Conservation (phyloP, 2,329 filamentous ascomycete genomes). For the Metarhizium sp. region DNA sequence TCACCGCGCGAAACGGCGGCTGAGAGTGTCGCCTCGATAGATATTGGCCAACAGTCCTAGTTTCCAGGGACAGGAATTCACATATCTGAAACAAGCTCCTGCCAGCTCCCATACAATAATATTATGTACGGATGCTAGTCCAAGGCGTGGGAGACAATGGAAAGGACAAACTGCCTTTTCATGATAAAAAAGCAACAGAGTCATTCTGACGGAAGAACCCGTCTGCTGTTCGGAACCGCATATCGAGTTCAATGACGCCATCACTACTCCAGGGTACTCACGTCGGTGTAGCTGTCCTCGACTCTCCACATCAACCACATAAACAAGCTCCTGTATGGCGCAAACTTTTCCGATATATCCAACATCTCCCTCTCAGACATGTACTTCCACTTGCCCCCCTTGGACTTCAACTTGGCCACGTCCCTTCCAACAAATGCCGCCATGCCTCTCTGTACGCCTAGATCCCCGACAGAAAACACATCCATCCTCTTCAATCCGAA, state of each 20-base stretch:
- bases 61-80: too few species aligned
- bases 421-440: slow-evolving; percentile 78
- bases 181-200: neutral
- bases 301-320: slow-evolving; percentile 99
- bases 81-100: too few species aligned
- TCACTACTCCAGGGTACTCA: slow-evolving; percentile 45
- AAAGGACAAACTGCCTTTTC: neutral
- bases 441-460: slow-evolving; percentile 93
- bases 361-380: slow-evolving; percentile 92
- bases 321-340: slow-evolving; percentile 81
- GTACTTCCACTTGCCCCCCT: slow-evolving; percentile 92
- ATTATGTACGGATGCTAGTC: too few species aligned
- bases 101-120: too few species aligned
- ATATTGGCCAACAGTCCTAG: too few species aligned
- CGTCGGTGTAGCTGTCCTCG: slow-evolving; percentile 57
- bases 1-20: neutral
- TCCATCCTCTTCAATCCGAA: slow-evolving; percentile 93
- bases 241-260: neutral
- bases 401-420: slow-evolving; percentile 70
- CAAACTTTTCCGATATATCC: slow-evolving; percentile 68
- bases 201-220: neutral
- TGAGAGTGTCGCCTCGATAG: too few species aligned
- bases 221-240: neutral
- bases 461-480: slow-evolving; percentile 83
- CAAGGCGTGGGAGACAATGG: neutral